These are phyloP conservation scores for Cylindricascospora bacillispora DNA, from an alignment of 1,139 yeast genomes.

Conservation along the genomic window DNA sequence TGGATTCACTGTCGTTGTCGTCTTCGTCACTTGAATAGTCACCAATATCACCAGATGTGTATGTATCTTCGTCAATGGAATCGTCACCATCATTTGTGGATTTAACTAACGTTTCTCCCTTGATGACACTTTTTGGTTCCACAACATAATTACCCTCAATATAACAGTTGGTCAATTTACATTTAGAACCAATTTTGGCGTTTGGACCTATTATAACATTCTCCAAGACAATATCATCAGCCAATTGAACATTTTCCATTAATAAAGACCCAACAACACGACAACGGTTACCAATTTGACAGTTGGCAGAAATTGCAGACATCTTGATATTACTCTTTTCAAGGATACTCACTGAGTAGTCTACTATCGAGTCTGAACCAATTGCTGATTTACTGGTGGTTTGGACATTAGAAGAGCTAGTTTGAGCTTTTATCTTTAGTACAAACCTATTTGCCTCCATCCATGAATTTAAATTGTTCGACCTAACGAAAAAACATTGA, in stretches of 20 bases:
- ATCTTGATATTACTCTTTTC: constrained; percentile 79
- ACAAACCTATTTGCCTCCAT: constrained; percentile 84
- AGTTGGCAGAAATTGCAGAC: constrained; percentile 66
- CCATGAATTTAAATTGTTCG: constrained; percentile 66
- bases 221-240: constrained; percentile 68
- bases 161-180: constrained; percentile 61
- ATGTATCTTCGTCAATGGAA: constrained; percentile 23
- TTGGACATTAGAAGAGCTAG: constrained; percentile 29
- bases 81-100: constrained; percentile 30
- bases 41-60: constrained; percentile 10
- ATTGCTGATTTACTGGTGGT: constrained; percentile 38
- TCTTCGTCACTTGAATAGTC: constrained; percentile 25
- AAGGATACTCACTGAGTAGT: constrained; percentile 44
- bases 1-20: constrained; percentile 28
- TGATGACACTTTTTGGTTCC: constrained; percentile 46
- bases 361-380: constrained; percentile 78
- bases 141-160: constrained; percentile 73
- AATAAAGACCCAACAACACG: constrained; percentile 79
- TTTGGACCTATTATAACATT: constrained; percentile 75
- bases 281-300: constrained; percentile 74
- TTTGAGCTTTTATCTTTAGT: constrained; percentile 39
- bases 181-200: constrained; percentile 47
- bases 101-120: constrained; percentile 73
- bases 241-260: constrained; percentile 57
- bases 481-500: constrained; percentile 57